Evolutionary conservation across 139 green algal genomes (phyloP), one percentile per base, ranked within the genome.

Genomic region (Eudorina sp.): DNA sequence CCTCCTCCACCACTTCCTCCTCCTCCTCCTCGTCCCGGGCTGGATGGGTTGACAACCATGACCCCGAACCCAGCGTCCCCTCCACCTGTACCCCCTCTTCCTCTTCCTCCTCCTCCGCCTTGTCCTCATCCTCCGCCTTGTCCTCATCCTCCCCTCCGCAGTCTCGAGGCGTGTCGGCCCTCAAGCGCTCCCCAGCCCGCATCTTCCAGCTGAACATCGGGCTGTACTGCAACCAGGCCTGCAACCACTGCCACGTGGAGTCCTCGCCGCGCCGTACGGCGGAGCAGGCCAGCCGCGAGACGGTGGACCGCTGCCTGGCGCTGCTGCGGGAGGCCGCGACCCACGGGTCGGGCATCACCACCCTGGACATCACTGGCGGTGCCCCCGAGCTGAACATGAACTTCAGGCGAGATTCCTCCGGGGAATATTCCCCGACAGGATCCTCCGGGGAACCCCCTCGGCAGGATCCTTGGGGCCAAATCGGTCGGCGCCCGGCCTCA

Each of bases 171-270:
- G 90, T 92, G 11, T 83, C 45, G 0, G 83, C 93, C 3, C 91
- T 99, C 38, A 21, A 76, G 16, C 93, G 97, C 0, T 36, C 60
- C 13, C 40, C 89, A 16, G 91, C 96, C 9, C 93, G 78, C 23
- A 97, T 96, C 1, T 62, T 99, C 5, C 98, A 99, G 93, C 93
- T 99, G 29, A 99, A 99, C 92, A 97, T 99, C 41, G 98, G 98
- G 0, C 94, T 99, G 13, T 99, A 98, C 93, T 99, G 97, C 96
- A 99, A 99, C 93, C 98, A 99, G 91, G 96, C 96, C 4, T 99
- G 98, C 94, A 92, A 83, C 34, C 98, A 99, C 91, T 99, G 98
- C 94, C 98, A 99, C 88, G 98, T 99, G 80, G 98, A 99, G 88
- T 97, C 92, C 51, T 99, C 96, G 0, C 97, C 98, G 13, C 91